A percentile compares a stretch with the other conserved stretches of the same genome.
phyloP scores from a whole-genome alignment of 148 eudicot genomes.

The Rhododendron simsii region DNA sequence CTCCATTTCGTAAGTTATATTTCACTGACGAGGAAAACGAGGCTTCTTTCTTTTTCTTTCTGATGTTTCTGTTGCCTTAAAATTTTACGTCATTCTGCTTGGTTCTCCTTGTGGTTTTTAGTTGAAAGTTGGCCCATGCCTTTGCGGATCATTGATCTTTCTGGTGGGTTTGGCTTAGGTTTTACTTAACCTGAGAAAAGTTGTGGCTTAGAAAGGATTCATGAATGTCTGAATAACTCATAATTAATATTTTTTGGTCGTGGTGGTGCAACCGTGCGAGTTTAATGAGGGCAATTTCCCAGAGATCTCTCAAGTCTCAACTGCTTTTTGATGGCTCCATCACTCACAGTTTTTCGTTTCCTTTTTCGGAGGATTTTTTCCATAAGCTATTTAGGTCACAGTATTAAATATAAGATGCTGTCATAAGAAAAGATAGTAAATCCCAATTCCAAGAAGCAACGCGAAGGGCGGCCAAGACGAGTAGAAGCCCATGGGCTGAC shows the following conservation, averaged over 20 bases:
- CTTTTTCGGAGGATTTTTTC: background rate
- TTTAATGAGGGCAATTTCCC: background rate
- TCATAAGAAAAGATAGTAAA: background rate
- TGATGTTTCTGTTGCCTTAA: background rate
- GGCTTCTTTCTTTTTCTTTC: background rate
- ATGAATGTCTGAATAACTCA: background rate
- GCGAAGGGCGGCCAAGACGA: background rate
- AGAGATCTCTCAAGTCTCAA: background rate
- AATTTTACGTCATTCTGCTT: background rate
- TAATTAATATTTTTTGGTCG: background rate
- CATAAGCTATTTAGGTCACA: background rate
- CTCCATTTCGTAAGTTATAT: background rate
- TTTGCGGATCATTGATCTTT: background rate
- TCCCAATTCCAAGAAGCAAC: background rate
- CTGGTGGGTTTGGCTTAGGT: background rate
- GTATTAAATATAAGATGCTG: background rate
- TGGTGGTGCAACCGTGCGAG: background rate
- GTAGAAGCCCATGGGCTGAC: no score
- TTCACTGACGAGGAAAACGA: background rate
- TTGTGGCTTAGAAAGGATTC: slow-evolving; percentile 2
- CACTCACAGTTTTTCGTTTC: background rate
- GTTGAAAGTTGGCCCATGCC: background rate
- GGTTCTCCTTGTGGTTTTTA: background rate
- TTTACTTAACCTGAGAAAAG: background rate
- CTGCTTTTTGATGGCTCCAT: background rate